phyloP scores from a whole-genome alignment of 495 filamentous ascomycete species.

The Penicillium riverlandense region DNA sequence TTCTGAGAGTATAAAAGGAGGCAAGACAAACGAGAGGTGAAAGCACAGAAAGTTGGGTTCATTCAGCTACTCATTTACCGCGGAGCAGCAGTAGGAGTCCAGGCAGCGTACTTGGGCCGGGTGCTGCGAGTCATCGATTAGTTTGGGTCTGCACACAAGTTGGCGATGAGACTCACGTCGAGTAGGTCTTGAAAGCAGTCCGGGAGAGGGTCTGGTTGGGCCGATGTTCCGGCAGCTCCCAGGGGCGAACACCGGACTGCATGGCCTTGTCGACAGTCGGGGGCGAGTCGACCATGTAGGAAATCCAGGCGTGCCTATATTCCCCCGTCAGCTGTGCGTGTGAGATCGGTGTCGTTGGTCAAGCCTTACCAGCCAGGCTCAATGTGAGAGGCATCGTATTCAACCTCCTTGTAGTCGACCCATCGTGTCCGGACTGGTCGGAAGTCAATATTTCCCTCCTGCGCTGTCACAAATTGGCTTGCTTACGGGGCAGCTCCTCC shows the following conservation, averaged over 20 bases:
- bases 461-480: not conserved
- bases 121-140: slow-evolving; percentile 15
- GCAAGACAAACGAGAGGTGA: slow-evolving; percentile 3
- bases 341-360: slow-evolving; percentile 1
- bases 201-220: slow-evolving; percentile 67
- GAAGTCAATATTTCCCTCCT: not conserved
- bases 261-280: slow-evolving; percentile 69
- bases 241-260: slow-evolving; percentile 54
- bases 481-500: slow-evolving; percentile 87
- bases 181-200: slow-evolving; percentile 86
- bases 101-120: slow-evolving; percentile 37
- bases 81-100: slow-evolving; percentile 38
- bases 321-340: not conserved
- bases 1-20: slow-evolving; percentile 8
- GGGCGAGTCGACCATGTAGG: slow-evolving; percentile 84
- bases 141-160: not conserved
- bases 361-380: slow-evolving; percentile 82
- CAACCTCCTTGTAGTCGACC: slow-evolving; percentile 89
- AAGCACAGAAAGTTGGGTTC: slow-evolving; percentile 8
- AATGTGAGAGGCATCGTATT: slow-evolving; percentile 85
- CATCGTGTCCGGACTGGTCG: slow-evolving; percentile 84
- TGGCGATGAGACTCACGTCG: slow-evolving; percentile 59
- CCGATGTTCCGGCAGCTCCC: slow-evolving; percentile 70
- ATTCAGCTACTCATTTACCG: slow-evolving; percentile 28
- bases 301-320: slow-evolving; percentile 86